Conservation (phyloP, 2,329 filamentous ascomycete genomes). For the Alternaria burnsii region DNA sequence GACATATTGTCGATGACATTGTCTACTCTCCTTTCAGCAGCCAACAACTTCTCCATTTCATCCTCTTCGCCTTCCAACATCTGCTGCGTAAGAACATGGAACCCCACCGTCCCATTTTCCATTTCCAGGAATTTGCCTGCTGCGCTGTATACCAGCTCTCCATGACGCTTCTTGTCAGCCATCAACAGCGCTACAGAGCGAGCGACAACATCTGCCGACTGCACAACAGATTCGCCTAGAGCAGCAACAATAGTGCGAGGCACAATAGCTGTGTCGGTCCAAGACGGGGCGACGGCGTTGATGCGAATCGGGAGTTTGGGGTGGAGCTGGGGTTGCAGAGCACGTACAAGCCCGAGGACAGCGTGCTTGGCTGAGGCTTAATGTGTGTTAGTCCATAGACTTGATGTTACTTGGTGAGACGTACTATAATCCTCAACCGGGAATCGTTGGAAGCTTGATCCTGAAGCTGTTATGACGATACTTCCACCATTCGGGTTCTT, state of each 20-base stretch:
- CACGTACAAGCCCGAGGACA: slow-evolving; percentile 42
- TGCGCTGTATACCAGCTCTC: slow-evolving; percentile 38
- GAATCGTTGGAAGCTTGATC: slow-evolving; percentile 38
- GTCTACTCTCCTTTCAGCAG: not conserved
- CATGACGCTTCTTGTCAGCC: slow-evolving; percentile 37
- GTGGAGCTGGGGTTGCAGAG: slow-evolving; percentile 30
- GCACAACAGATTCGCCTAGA: slow-evolving; percentile 28
- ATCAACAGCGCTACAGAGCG: slow-evolving; percentile 37
- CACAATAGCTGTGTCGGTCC: slow-evolving; percentile 43
- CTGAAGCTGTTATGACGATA: slow-evolving; percentile 45
- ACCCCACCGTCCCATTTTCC: slow-evolving; percentile 38
- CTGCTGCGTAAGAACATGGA: slow-evolving; percentile 23
- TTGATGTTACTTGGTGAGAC: not conserved
- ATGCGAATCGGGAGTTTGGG: slow-evolving; percentile 41
- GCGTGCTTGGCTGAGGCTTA: slow-evolving; percentile 44
- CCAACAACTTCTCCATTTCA: slow-evolving; percentile 10
- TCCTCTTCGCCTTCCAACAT: slow-evolving; percentile 25
- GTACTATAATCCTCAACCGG: slow-evolving; percentile 43
- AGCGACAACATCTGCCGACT: slow-evolving; percentile 37
- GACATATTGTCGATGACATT: slow-evolving; percentile 3
- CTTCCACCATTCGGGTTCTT: slow-evolving; percentile 38
- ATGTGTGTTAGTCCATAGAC: slow-evolving; percentile 9
- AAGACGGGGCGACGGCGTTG: slow-evolving; percentile 44
- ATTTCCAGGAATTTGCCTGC: slow-evolving; percentile 37
- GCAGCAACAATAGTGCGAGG: slow-evolving; percentile 17